Evolutionary conservation across 75 land plant species (phyloP), one percentile per base, ranked within the genome.

Genomic region (Pinus taeda): DNA sequence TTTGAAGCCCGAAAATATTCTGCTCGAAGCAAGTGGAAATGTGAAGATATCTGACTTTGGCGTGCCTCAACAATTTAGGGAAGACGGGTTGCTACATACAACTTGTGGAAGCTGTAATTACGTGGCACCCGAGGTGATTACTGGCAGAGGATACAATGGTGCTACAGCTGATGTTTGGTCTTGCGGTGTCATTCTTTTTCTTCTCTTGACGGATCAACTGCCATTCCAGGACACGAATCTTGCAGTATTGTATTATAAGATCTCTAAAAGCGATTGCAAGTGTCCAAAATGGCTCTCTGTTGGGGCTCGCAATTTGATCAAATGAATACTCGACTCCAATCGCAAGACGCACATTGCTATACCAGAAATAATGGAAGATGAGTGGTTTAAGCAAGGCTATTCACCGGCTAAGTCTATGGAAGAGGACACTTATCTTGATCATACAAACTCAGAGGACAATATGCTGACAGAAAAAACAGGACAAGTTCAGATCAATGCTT

Each of bases 281-380:
- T 86, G 92, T 29, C 99, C 99, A 14, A 85, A 83, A 56, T 92
- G 93, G 90, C 81, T 96, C 15, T 92, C 97, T 18, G 58, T 86
- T 4, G 91, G 93, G 37, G 95, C 98, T 53, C 82, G 71, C 70
- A 81, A 83, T 69, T 70, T 95, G 78, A 85, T 95, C 37, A 81
- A 76, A 71, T 82, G 81, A 66, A 95, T 93, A 73, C 87, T 95
- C 49, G 90, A 91, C 75, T 93, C 98, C 30, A 89, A 91, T 60
- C 92, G 95, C 12, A 78, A 49, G 37, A 93, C 91, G n/a, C 26
- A 0, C 26, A 26, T 26, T 0, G 26, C 26, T 26, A 26, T 26
- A 26, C 26, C 0, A 26, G 26, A 26, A 26, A 26, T 26, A 26
- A 26, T 26, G 26, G 26, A 26, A 26, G 26, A 26, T 26, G 26